phyloP scores from a whole-genome alignment of 176 grass and related monocot species.

The Eremochloa ophiuroides region DNA sequence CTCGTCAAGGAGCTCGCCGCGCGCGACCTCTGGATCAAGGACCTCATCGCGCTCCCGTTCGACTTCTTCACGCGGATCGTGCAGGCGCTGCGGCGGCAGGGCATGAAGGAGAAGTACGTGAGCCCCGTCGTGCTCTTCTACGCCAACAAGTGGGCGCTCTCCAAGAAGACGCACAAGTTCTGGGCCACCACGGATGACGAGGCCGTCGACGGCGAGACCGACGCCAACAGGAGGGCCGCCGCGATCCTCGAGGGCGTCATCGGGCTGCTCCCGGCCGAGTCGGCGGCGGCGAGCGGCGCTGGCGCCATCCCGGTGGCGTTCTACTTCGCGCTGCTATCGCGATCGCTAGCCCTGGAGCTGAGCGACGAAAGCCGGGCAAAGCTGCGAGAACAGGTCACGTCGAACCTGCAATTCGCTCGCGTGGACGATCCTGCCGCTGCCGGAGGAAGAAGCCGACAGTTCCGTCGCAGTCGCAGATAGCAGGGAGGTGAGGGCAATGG shows the following conservation, averaged over 20 bases:
- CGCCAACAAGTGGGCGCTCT: slow-evolving; percentile 98
- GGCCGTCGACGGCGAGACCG: slow-evolving; percentile 38
- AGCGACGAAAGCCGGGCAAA: slow-evolving; percentile 32
- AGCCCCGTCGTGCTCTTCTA: slow-evolving; percentile 78
- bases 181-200: slow-evolving; percentile 67
- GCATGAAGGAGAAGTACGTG: slow-evolving; percentile 98
- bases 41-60: slow-evolving; percentile 84
- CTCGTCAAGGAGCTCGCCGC: slow-evolving; percentile 74
- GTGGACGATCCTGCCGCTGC: slow-evolving; percentile 73
- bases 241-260: slow-evolving; percentile 60
- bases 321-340: slow-evolving; percentile 79
- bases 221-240: slow-evolving; percentile 53
- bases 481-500: slow-evolving; percentile 48
- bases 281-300: background rate
- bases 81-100: slow-evolving; percentile 69
- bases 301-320: slow-evolving; percentile 57
- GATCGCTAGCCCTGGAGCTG: slow-evolving; percentile 63
- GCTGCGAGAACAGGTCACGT: slow-evolving; percentile 38
- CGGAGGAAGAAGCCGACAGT: slow-evolving; percentile 27
- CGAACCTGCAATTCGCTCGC: slow-evolving; percentile 59
- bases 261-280: slow-evolving; percentile 47
- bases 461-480: slow-evolving; percentile 32
- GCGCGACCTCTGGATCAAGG: slow-evolving; percentile 84
- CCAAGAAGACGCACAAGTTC: slow-evolving; percentile 91
- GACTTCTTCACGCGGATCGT: slow-evolving; percentile 81